Evolutionary conservation across 2,329 filamentous ascomycete genomes (phyloP).

Genomic region (Curvularia eragrostidis): DNA sequence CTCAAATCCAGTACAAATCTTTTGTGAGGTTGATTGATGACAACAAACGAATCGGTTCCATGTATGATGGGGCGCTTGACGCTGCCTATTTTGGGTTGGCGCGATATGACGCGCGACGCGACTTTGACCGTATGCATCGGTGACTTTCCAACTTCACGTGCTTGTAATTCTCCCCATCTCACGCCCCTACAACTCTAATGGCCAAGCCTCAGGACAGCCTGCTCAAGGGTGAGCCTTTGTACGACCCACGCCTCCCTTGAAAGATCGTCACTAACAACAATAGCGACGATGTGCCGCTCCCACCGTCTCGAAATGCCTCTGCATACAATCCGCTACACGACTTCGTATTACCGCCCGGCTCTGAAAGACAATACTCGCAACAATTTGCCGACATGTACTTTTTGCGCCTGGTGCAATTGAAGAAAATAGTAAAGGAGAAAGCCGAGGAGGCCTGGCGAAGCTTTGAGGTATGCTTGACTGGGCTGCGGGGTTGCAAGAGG

Average conservation of each 20-base stretch:
- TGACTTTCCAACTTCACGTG: slow-evolving; percentile 15
- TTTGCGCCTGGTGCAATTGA: slow-evolving; percentile 83
- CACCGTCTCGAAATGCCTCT: slow-evolving; percentile 51
- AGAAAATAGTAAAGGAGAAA: slow-evolving; percentile 77
- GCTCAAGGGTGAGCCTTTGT: slow-evolving; percentile 42
- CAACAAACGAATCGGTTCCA: background rate
- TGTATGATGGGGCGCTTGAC: slow-evolving; percentile 13
- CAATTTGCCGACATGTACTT: slow-evolving; percentile 99
- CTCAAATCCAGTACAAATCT: no score
- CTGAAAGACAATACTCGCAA: slow-evolving; percentile 78
- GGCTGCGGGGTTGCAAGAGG: background rate
- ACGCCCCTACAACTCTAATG: slow-evolving; percentile 21
- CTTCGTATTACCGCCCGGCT: slow-evolving; percentile 72
- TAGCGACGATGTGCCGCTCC: slow-evolving; percentile 36
- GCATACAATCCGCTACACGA: slow-evolving; percentile 77
- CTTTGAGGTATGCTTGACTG: slow-evolving; percentile 61
- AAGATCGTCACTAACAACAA: slow-evolving; percentile 19
- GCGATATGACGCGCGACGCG: slow-evolving; percentile 28
- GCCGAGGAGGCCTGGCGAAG: slow-evolving; percentile 79
- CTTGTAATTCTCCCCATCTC: background rate
- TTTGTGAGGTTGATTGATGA: background rate
- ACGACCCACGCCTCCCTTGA: slow-evolving; percentile 10
- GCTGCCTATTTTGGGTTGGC: slow-evolving; percentile 31
- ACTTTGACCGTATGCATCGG: slow-evolving; percentile 19
- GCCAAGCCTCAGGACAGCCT: slow-evolving; percentile 27